phyloP scores from a whole-genome alignment of 2,329 filamentous ascomycete genomes.

The Fusarium circinatum region DNA sequence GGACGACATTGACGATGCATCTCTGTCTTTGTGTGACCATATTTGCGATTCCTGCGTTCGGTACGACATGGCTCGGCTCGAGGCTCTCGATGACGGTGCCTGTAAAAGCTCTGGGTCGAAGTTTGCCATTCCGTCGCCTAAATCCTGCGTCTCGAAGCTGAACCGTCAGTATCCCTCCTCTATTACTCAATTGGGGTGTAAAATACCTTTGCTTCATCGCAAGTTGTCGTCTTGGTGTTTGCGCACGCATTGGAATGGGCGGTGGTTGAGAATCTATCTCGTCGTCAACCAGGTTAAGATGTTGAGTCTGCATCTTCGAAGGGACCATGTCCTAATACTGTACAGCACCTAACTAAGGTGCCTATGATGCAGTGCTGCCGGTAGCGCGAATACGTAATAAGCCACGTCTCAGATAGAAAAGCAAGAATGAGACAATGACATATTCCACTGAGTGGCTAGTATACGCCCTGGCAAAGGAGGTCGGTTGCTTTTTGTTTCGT shows the following conservation, averaged over 20 bases:
- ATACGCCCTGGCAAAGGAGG: neutral
- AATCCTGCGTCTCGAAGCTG: conserved; percentile 24
- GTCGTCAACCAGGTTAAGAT: conserved; percentile 23
- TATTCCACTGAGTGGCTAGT: neutral
- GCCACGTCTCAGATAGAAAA: neutral
- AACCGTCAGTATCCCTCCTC: neutral
- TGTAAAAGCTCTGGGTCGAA: conserved; percentile 11
- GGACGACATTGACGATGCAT: conserved; percentile 33
- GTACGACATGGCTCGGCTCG: conserved; percentile 26
- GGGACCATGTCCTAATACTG: neutral
- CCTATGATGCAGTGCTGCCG: neutral
- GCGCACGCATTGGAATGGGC: conserved; percentile 4
- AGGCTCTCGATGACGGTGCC: conserved; percentile 23
- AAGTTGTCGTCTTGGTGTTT: conserved; percentile 12
- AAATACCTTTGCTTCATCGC: conserved; percentile 12
- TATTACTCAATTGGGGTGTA: no score
- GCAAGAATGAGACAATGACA: neutral
- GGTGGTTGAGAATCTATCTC: conserved; percentile 15
- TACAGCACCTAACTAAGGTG: neutral
- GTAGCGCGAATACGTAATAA: neutral
- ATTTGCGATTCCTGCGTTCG: conserved; percentile 18
- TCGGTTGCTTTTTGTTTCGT: neutral
- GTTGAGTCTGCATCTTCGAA: conserved; percentile 13
- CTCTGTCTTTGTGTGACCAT: conserved; percentile 27
- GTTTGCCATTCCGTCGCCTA: conserved; percentile 20